Conservation (phyloP, 139 green algal species). For the Marvania coccoides region DNA sequence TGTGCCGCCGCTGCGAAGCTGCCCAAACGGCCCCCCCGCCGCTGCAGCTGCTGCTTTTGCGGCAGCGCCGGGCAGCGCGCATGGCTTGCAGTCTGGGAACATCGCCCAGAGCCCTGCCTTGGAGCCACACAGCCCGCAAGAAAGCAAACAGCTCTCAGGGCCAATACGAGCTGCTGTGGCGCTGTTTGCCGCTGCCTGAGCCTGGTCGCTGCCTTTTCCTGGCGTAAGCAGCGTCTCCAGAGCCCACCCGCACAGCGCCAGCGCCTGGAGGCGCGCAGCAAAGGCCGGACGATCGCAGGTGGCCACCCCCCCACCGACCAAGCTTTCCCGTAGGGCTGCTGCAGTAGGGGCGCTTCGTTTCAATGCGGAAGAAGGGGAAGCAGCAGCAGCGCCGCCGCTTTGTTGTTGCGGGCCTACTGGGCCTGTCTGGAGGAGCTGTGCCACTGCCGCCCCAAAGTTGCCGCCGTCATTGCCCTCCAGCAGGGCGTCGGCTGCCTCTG, state of each 20-base stretch:
- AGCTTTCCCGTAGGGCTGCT: no score
- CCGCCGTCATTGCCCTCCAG: neutral
- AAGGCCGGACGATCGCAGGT: neutral
- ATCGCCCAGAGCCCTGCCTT: constrained; percentile 35
- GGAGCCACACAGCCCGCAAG: constrained; percentile 37
- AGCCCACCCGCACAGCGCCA: constrained; percentile 44
- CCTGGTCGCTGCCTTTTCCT: neutral
- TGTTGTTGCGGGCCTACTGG: neutral
- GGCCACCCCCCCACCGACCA: neutral
- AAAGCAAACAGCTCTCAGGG: constrained; percentile 22
- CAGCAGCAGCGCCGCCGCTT: no score
- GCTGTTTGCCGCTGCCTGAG: neutral
- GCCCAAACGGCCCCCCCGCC: neutral
- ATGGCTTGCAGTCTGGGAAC: constrained; percentile 20
- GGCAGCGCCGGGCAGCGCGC: neutral
- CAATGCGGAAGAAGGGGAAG: no score
- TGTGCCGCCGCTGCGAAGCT: neutral
- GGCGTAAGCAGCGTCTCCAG: constrained; percentile 3
- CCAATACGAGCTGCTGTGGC: neutral
- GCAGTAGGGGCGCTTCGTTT: no score
- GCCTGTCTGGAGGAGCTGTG: neutral
- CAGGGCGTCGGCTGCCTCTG: neutral
- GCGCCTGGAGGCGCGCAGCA: neutral
- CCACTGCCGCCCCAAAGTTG: neutral
- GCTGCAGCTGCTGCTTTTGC: neutral